Evolutionary conservation across 2,329 filamentous ascomycete genomes (phyloP).

Genomic region (Hymenoscyphus fraxineus): DNA sequence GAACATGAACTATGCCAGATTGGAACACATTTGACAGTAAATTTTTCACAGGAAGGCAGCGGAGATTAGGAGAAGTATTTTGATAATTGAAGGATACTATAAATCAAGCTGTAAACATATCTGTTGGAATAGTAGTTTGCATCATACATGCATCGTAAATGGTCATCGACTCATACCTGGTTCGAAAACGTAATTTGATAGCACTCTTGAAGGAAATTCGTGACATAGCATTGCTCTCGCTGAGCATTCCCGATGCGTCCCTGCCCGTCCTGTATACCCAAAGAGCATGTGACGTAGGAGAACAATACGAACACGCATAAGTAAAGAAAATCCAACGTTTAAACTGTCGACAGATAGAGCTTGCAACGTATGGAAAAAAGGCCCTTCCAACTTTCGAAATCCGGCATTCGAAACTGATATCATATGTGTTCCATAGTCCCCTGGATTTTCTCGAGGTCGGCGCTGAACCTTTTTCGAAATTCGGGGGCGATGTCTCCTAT

Average conservation of each 20-base stretch:
- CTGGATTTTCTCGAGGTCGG: background rate
- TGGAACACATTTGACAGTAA: no score
- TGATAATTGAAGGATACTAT: background rate
- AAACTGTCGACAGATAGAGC: background rate
- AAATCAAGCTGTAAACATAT: background rate
- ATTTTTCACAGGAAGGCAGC: background rate
- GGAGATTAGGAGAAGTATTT: background rate
- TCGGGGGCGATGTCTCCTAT: slow-evolving; percentile 13
- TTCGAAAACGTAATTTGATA: background rate
- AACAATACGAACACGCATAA: background rate
- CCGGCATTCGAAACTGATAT: background rate
- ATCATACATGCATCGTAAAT: background rate
- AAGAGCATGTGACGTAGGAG: background rate
- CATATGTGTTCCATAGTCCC: background rate
- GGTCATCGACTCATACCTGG: background rate
- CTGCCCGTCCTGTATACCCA: background rate
- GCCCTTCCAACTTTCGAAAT: background rate
- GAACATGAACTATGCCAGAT: no score
- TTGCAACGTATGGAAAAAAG: background rate
- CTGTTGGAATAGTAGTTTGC: background rate
- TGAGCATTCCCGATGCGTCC: background rate
- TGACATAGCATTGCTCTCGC: background rate
- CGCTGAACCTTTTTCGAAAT: background rate
- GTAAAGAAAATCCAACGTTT: background rate
- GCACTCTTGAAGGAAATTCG: background rate